Evolutionary conservation across 257 asterid genomes (phyloP), one percentile per base, ranked within the genome.

Genomic region (Scutellaria barbata): DNA sequence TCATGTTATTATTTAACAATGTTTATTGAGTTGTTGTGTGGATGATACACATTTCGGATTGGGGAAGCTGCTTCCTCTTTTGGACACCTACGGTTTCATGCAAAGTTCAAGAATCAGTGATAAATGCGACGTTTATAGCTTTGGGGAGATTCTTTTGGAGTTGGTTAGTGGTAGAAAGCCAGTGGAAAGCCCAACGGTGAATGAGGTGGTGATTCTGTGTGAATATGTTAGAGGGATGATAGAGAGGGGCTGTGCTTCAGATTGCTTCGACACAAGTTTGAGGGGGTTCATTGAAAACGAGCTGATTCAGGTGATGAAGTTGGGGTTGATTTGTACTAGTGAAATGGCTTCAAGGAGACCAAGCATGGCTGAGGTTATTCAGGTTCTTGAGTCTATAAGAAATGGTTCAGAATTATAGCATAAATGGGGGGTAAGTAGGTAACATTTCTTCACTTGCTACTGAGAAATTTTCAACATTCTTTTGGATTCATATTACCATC

Each of bases 321-420:
- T 94, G 77, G 97, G 99, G 8, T 71, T 91, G 83, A 84, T 94
- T 56, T 89, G 99, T 68, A 86, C 95, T 25, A 75, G 74, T 2
- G 99, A 94, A 65, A 62, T 33, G 63, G 83, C 96, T 52, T 77
- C 84, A 14, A 87, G 85, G 83, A 85, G 98, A 72, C 96, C 98
- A 35, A 92, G 90, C 84, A 92, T 92, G 96, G 96, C 95, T 47
- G 98, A 92, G 80, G 96, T 84, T 14, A 95, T 90, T 64, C 96
- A 92, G 79, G 86, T 92, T 85, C 96, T 92, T 10, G 98, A 92
- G 76, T 82, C 96, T 55, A 79, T 91, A 70, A 79, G 96, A 66
- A 91, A 89, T 74, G 96, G 90, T 65, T 81, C 80, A 10, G 89
- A 79, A 60, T 30, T 30, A 30, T 30, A 30, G 35, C 4, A 30